phyloP scores from a whole-genome alignment of 805 yeast species.

The Wickerhamiella parazyma region DNA sequence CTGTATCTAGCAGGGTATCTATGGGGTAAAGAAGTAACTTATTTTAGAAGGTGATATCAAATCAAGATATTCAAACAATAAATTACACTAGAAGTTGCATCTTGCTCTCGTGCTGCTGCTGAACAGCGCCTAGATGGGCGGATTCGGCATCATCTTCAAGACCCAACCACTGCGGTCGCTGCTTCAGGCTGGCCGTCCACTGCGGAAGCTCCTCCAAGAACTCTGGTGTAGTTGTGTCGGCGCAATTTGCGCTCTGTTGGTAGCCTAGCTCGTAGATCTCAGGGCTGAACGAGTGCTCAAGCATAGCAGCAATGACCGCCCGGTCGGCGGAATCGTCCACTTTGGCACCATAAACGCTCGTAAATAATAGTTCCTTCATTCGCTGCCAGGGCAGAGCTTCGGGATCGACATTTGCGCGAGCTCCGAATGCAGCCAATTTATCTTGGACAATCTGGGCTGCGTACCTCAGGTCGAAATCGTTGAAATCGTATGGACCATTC shows the following conservation, averaged over 20 bases:
- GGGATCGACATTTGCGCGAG: conserved; percentile 6
- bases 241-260: not conserved
- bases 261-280: not conserved
- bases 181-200: not conserved
- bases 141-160: not conserved
- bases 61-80: not conserved
- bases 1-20: too few relatives aligned
- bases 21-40: not conserved
- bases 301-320: not conserved
- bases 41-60: too few relatives aligned
- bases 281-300: not conserved
- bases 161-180: not conserved
- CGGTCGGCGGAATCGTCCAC: conserved; percentile 15
- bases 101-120: not conserved
- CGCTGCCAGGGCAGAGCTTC: conserved; percentile 36
- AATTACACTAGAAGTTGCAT: not conserved
- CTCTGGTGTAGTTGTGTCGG: conserved; percentile 5
- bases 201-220: not conserved
- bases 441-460: conserved; percentile 34
- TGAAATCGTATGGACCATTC: conserved; percentile 48
- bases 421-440: conserved; percentile 10
- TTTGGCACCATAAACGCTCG: conserved; percentile 46
- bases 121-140: not conserved
- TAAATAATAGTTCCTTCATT: conserved; percentile 36
- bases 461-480: conserved; percentile 52